A percentile compares a stretch with the other conserved stretches of the same genome.
These are phyloP conservation scores for Pichia cephalocereana DNA, from an alignment of 805 yeast species.

Conservation along the genomic window DNA sequence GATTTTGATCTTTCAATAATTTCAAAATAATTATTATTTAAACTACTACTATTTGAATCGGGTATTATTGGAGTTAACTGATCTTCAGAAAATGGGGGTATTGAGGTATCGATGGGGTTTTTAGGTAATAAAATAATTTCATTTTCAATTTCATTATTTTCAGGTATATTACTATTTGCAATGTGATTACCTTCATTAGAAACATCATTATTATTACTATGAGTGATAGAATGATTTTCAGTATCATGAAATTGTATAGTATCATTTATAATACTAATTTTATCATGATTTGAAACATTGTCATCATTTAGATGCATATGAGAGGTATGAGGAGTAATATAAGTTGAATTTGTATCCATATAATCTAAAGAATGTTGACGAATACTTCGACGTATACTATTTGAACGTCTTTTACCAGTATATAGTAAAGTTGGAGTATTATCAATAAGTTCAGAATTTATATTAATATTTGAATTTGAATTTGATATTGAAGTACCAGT, in stretches of 20 bases:
- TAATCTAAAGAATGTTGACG: conserved; percentile 1
- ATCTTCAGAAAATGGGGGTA: conserved; percentile 22
- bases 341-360: conserved; percentile 1
- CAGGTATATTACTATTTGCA: neutral
- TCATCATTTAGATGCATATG: neutral
- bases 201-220: neutral
- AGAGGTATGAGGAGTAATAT: neutral
- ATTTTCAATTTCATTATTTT: neutral
- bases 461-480: neutral
- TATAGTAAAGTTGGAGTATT: conserved; percentile 4
- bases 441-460: neutral
- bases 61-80: conserved; percentile 22
- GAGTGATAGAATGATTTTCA: neutral
- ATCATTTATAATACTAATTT: neutral
- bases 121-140: conserved; percentile 20
- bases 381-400: conserved; percentile 4
- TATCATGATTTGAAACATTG: neutral
- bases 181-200: neutral
- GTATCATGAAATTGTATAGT: neutral
- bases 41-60: conserved; percentile 2
- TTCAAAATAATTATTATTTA: neutral
- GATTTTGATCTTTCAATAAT: neutral
- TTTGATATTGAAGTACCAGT: neutral
- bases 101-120: conserved; percentile 19
- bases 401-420: neutral